Conservation (phyloP, 1,139 yeast species). For the Scheffersomyces insectosa region DNA sequence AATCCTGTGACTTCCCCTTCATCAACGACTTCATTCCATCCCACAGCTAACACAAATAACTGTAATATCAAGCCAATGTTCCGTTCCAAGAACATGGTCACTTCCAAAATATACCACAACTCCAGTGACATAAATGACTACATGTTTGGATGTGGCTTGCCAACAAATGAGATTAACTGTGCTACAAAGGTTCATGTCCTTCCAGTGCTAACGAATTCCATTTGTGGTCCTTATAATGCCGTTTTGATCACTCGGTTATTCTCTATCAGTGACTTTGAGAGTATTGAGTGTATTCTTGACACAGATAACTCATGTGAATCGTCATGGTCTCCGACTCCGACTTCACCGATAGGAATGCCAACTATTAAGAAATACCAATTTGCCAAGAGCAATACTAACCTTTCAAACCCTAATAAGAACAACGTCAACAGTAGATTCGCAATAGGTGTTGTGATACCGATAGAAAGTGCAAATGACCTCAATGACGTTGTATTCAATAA, state of each 20-base stretch:
- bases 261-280: constrained; percentile 34
- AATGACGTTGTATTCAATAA: constrained; percentile 46
- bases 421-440: constrained; percentile 42
- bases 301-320: constrained; percentile 5
- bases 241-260: constrained; percentile 50
- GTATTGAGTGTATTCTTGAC: constrained; percentile 6
- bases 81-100: constrained; percentile 12
- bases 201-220: constrained; percentile 38
- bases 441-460: constrained; percentile 50
- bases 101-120: constrained; percentile 39
- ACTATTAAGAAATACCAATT: constrained; percentile 5
- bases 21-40: too few species aligned
- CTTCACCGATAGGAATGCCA: constrained; percentile 24
- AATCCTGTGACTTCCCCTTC: constrained; percentile 1
- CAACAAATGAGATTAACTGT: constrained; percentile 46
- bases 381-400: constrained; percentile 1
- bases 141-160: constrained; percentile 60
- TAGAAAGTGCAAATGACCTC: constrained; percentile 32
- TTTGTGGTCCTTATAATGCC: constrained; percentile 31
- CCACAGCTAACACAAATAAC: constrained; percentile 3
- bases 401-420: constrained; percentile 14
- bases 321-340: constrained; percentile 36
- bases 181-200: constrained; percentile 50
- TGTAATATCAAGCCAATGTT: constrained; percentile 1
- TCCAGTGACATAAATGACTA: constrained; percentile 47